phyloP scores from a whole-genome alignment of 2,329 filamentous ascomycete genomes.

The Trichoderma semiorbis region DNA sequence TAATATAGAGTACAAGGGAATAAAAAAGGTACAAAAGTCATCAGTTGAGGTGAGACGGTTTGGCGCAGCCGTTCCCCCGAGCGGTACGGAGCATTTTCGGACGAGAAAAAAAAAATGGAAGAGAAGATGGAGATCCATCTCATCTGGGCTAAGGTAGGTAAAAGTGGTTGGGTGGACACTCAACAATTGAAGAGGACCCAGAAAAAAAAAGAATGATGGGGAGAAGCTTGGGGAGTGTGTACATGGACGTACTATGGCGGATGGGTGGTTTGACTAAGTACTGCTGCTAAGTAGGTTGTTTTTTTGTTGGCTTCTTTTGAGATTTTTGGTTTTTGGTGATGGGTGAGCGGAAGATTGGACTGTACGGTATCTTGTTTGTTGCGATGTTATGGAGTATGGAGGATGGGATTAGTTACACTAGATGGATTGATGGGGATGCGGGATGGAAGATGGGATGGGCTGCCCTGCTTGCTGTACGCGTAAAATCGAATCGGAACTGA shows the following conservation, averaged over 20 bases:
- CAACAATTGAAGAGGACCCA: slow-evolving; percentile 31
- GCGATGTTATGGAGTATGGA: not conserved
- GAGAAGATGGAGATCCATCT: not conserved
- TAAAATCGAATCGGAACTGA: not conserved
- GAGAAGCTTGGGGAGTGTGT: not conserved
- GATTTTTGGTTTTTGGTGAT: not conserved
- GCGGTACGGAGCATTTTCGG: not conserved
- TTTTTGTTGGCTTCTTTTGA: not conserved
- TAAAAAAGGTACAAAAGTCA: not conserved
- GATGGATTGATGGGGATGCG: not conserved
- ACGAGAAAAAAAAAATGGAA: not conserved
- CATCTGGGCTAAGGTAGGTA: not conserved
- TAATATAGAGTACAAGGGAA: not conserved
- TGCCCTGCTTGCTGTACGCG: not conserved
- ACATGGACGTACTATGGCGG: not conserved
- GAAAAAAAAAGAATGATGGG: slow-evolving; percentile 7
- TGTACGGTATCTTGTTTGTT: not conserved
- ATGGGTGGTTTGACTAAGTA: not conserved
- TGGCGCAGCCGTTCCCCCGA: slow-evolving; percentile 6
- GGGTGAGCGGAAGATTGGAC: not conserved
- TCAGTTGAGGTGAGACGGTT: not conserved
- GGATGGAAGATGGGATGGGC: not conserved
- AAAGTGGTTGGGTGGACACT: slow-evolving; percentile 25
- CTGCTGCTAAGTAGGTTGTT: not conserved
- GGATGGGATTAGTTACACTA: not conserved